Percentiles rank a stretch among this genome's conserved stretches.
phyloP scores from a whole-genome alignment of 176 grass and related monocot genomes.

The Triticum dicoccoides region DNA sequence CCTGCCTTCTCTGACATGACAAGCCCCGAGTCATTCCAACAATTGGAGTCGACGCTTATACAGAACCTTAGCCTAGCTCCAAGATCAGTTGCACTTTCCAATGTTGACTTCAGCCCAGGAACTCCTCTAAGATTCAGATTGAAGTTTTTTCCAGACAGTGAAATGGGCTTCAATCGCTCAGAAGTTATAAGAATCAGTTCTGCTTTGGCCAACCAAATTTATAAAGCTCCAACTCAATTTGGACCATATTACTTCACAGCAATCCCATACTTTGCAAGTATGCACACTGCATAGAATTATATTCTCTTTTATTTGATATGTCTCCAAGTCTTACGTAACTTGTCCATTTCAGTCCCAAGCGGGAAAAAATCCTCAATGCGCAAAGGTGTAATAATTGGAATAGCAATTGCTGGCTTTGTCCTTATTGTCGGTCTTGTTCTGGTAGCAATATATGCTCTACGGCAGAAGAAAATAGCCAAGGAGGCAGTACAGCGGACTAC shows the following conservation, averaged over 20 bases:
- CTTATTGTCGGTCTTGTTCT: slow-evolving; percentile 29
- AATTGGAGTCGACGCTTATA: slow-evolving; percentile 28
- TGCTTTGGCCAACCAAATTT: slow-evolving; percentile 47
- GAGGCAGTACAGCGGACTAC: slow-evolving; percentile 46
- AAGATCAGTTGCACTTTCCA: slow-evolving; percentile 43
- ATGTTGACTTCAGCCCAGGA: slow-evolving; percentile 36
- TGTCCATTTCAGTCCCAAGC: slow-evolving; percentile 24
- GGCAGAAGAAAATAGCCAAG: slow-evolving; percentile 43
- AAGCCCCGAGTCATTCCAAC: slow-evolving; percentile 27
- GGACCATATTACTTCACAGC: slow-evolving; percentile 62
- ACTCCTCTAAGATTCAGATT: slow-evolving; percentile 35
- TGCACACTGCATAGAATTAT: not conserved
- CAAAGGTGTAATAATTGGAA: slow-evolving; percentile 40
- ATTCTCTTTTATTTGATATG: not conserved
- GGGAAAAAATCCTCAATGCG: slow-evolving; percentile 26
- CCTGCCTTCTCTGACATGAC: slow-evolving; percentile 40
- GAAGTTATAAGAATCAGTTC: slow-evolving; percentile 44
- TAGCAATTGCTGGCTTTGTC: slow-evolving; percentile 24
- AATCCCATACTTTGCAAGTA: slow-evolving; percentile 47
- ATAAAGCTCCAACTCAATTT: slow-evolving; percentile 29
- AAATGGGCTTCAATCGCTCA: slow-evolving; percentile 39
- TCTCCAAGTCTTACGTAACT: not conserved
- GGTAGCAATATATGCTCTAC: slow-evolving; percentile 41
- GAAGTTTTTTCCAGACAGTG: slow-evolving; percentile 40
- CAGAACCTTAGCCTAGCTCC: slow-evolving; percentile 27